Conservation (phyloP, 306 rosid genomes). For the Vigna nakashimae region DNA sequence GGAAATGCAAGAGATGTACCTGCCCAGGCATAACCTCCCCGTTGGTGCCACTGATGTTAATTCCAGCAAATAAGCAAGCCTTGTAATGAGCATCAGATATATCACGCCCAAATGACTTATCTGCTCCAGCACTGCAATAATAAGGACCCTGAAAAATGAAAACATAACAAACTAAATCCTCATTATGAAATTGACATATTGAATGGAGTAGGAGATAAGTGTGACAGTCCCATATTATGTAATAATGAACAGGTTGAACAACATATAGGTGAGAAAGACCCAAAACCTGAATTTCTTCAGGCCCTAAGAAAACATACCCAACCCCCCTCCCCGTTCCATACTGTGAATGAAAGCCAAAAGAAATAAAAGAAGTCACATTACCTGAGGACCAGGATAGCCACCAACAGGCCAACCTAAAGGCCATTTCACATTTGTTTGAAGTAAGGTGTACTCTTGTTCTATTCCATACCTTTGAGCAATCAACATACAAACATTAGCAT, state of each 20-base stretch:
- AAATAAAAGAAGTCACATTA: constrained; percentile 38
- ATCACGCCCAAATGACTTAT: constrained; percentile 98
- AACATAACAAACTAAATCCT: neutral
- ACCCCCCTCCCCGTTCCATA: no score
- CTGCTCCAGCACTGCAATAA: constrained; percentile 94
- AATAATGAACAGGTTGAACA: no score
- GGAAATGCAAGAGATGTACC: constrained; percentile 57
- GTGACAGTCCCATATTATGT: no score
- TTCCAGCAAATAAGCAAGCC: constrained; percentile 98
- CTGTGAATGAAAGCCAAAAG: constrained; percentile 29
- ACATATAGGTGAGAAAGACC: no score
- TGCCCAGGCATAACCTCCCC: constrained; percentile 99
- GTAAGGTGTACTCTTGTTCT: constrained; percentile 98
- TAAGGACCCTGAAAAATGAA: constrained; percentile 82
- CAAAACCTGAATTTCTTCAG: no score
- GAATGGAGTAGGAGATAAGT: neutral
- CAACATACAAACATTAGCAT: constrained; percentile 49
- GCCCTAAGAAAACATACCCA: no score
- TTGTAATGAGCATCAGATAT: constrained; percentile 99
- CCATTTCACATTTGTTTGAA: constrained; percentile 91
- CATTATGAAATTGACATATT: constrained; percentile 11
- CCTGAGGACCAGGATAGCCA: constrained; percentile 99
- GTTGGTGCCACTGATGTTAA: constrained; percentile 95
- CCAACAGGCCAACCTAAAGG: constrained; percentile 99
- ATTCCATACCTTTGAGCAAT: constrained; percentile 83